phyloP scores from a whole-genome alignment of 176 grass and related monocot species.

The Oryza nivara region DNA sequence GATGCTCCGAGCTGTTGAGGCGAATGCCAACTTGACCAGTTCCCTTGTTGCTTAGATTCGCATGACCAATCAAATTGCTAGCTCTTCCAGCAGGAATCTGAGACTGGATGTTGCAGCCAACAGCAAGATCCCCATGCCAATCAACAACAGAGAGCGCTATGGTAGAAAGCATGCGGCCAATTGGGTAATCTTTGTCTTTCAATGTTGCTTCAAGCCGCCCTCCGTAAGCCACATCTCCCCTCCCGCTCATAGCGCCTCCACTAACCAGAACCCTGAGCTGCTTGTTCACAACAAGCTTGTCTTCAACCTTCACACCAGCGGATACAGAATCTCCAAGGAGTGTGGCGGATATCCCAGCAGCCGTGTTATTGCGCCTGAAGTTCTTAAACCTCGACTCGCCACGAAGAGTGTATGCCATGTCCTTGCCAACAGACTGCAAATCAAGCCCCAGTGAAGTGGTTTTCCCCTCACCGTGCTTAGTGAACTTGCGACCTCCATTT shows the following conservation, averaged over 20 bases:
- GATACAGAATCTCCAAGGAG: conserved; percentile 81
- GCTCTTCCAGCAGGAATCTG: conserved; percentile 82
- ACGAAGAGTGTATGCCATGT: conserved; percentile 83
- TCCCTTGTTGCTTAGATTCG: conserved; percentile 83
- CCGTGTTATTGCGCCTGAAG: conserved; percentile 75
- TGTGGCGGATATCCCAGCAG: conserved; percentile 78
- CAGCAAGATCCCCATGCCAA: conserved; percentile 88
- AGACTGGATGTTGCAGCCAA: conserved; percentile 80
- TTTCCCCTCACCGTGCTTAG: conserved; percentile 74
- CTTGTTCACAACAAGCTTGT: conserved; percentile 77
- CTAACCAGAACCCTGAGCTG: conserved; percentile 70
- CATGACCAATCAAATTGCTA: conserved; percentile 71
- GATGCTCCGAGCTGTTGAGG: conserved; percentile 89
- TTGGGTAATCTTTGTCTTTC: conserved; percentile 90
- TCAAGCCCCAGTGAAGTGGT: conserved; percentile 68
- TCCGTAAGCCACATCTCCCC: conserved; percentile 76
- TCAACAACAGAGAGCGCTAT: conserved; percentile 77
- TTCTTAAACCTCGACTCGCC: conserved; percentile 84
- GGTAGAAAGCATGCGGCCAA: conserved; percentile 71
- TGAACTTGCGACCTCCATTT: conserved; percentile 91
- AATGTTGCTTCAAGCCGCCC: conserved; percentile 79
- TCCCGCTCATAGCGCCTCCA: conserved; percentile 76
- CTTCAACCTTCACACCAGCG: conserved; percentile 91
- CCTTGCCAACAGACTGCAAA: conserved; percentile 87
- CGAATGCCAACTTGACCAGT: conserved; percentile 78